Evolutionary conservation across 139 green algal species (phyloP).

Genomic region (Coccomyxa sp.): DNA sequence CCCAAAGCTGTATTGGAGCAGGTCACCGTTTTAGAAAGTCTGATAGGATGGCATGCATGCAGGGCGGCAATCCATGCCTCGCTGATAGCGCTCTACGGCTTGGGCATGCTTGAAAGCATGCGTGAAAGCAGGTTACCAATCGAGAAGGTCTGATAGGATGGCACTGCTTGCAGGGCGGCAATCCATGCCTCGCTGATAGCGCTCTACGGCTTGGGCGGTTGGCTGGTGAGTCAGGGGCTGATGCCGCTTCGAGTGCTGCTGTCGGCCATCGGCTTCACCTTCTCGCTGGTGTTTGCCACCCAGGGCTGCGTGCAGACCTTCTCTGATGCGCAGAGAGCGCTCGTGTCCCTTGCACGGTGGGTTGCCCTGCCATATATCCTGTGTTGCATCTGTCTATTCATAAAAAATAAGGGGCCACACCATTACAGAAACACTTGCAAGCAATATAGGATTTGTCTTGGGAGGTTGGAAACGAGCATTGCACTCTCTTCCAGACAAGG

Average conservation of each 20-base stretch:
- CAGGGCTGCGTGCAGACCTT: slow-evolving; percentile 77
- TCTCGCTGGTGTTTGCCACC: slow-evolving; percentile 80
- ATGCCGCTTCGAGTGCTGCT: slow-evolving; percentile 77
- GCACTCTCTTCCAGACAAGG: too few species aligned
- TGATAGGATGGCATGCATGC: too few species aligned
- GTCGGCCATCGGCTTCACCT: slow-evolving; percentile 87
- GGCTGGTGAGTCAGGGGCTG: slow-evolving; percentile 57
- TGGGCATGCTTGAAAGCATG: too few species aligned
- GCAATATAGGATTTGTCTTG: too few species aligned
- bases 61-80: slow-evolving; percentile 67
- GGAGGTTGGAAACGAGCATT: too few species aligned
- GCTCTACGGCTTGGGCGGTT: slow-evolving; percentile 78
- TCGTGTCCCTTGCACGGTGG: slow-evolving; percentile 45
- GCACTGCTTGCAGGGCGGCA: slow-evolving; percentile 30
- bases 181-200: slow-evolving; percentile 75
- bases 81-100: slow-evolving; percentile 74
- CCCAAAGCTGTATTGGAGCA: too few species aligned
- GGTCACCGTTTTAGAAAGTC: too few species aligned
- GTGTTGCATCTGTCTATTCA: too few species aligned
- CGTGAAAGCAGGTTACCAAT: too few species aligned
- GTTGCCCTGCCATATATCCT: neutral
- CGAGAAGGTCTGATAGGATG: too few species aligned
- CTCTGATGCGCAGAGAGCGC: slow-evolving; percentile 57
- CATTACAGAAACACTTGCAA: too few species aligned
- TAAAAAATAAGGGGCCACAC: neutral